Base-by-base conservation (phyloP, 2,329 filamentous ascomycete genomes). In the Penicillium psychrosexuale region DNA sequence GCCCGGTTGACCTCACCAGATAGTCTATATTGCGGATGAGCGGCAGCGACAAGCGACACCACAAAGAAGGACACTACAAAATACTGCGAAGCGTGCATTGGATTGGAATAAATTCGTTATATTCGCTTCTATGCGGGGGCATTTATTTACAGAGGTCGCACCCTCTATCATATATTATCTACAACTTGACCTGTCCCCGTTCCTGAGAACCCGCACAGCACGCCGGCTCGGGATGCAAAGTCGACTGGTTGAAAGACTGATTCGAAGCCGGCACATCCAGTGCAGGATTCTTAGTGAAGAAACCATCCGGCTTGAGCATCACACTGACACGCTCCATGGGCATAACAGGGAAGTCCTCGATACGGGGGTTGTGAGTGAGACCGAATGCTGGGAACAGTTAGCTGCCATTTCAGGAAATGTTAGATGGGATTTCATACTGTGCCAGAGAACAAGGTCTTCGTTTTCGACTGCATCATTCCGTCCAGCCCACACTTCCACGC, bases 291-390 rank as follows among this genome's bases (percentile, higher is more conserved):
- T 74, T 75, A 5, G 74, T 73, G 60, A 80, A 80, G 68, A 81
- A 81, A 5, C 79, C 78, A 56, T 77, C 76, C 7, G 79, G 78
- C 61, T 76, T 76, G 24, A 82, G 65, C 63, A 72, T 74, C 9
- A 81, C 75, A 39, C 73, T 76, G 40, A 77, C 69, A 5, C 74
- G 69, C 64, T 88, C 85, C 59, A 78, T 78, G 0, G 84, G 85
- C 85, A 88, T 88, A 28, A 87, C 82, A 0, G 84, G 84, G 71
- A 86, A 87, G 63, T 87, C 85, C 63, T 87, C 85, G 27, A 83
- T 77, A 2, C 84, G 74, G 0, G 84, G 83, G 37, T 86, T 82
- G 58, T 88, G 85, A 31, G 86, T 87, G 22, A 86, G 80, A 9
- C 84, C 77, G 59, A 78, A 77, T 17, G 70, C 69, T 72, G 37